Percentiles rank a stretch among this genome's conserved stretches.
Evolutionary conservation across 345 rosid species (phyloP).

Genomic region (Carallia pectinifolia): DNA sequence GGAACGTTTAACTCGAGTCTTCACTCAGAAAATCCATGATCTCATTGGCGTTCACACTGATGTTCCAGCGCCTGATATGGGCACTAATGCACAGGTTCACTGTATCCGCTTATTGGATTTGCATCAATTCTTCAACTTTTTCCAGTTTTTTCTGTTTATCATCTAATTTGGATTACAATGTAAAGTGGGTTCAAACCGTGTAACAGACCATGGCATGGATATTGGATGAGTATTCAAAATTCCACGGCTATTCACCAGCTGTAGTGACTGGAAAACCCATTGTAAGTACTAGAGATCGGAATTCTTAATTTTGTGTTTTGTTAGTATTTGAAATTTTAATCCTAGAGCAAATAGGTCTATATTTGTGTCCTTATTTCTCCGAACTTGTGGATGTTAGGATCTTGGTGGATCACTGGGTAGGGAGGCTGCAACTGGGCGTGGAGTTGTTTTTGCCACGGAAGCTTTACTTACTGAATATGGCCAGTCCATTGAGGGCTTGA

Average conservation of each 20-base stretch:
- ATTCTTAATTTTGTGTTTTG: background rate
- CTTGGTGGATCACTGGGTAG: constrained; percentile 98
- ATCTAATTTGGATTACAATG: background rate
- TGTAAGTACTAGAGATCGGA: constrained; percentile 36
- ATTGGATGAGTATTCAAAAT: constrained; percentile 93
- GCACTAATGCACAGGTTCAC: constrained; percentile 82
- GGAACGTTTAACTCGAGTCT: constrained; percentile 91
- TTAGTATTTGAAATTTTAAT: background rate
- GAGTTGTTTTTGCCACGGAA: constrained; percentile 83
- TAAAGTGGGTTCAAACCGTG: background rate
- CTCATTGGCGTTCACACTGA: constrained; percentile 86
- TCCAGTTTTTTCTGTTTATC: background rate
- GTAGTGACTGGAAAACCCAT: constrained; percentile 93
- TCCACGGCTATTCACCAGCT: constrained; percentile 95
- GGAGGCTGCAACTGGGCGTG: constrained; percentile 98
- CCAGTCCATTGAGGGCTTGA: constrained; percentile 69
- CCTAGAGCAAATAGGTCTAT: background rate
- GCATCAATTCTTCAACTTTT: too few species aligned
- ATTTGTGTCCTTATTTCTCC: too few species aligned
- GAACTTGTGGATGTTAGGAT: constrained; percentile 75
- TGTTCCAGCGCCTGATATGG: constrained; percentile 98
- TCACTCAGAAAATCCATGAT: constrained; percentile 97
- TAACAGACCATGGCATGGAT: constrained; percentile 95
- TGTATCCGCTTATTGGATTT: background rate
- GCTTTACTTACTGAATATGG: constrained; percentile 91